A percentile compares a stretch with the other conserved stretches of the same genome.
These are phyloP conservation scores for Phytophthora sp. DNA, from an alignment of 352 stramenopile genomes.

Conservation along the genomic window DNA sequence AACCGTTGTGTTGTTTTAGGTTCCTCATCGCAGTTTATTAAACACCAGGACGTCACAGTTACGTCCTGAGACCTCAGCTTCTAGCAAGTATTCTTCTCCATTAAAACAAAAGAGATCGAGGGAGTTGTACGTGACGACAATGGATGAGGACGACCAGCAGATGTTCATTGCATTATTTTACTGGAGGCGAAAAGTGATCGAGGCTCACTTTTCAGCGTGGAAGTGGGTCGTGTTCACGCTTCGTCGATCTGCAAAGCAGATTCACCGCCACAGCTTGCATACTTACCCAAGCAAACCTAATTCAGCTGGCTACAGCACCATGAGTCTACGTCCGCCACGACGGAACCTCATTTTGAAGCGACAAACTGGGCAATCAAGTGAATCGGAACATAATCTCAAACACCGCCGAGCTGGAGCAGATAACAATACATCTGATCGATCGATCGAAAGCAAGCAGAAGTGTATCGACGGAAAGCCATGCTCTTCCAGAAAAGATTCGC, in stretches of 20 bases:
- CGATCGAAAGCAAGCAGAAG: background rate
- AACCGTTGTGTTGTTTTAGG: too few relatives aligned
- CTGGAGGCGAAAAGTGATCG: slow-evolving; percentile 49
- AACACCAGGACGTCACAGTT: background rate
- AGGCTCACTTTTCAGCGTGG: slow-evolving; percentile 48
- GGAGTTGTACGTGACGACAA: slow-evolving; percentile 28
- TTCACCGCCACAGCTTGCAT: background rate
- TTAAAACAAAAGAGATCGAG: background rate
- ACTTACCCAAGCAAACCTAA: background rate
- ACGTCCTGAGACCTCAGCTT: background rate
- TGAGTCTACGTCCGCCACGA: background rate
- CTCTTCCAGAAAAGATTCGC: too few relatives aligned
- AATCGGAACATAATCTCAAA: slow-evolving; percentile 5
- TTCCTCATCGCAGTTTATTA: too few relatives aligned
- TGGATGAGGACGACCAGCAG: slow-evolving; percentile 50
- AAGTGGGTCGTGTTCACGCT: slow-evolving; percentile 36
- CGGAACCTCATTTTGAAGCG: slow-evolving; percentile 34
- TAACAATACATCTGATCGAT: background rate
- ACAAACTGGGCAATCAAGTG: slow-evolving; percentile 4
- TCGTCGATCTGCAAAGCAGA: slow-evolving; percentile 20
- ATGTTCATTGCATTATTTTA: slow-evolving; percentile 51
- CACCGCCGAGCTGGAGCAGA: too few relatives aligned
- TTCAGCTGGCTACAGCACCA: background rate
- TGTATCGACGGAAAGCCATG: background rate
- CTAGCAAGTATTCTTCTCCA: background rate